These are phyloP conservation scores for Monilinia polystroma DNA, from an alignment of 2,329 filamentous ascomycete genomes.

Conservation along the genomic window DNA sequence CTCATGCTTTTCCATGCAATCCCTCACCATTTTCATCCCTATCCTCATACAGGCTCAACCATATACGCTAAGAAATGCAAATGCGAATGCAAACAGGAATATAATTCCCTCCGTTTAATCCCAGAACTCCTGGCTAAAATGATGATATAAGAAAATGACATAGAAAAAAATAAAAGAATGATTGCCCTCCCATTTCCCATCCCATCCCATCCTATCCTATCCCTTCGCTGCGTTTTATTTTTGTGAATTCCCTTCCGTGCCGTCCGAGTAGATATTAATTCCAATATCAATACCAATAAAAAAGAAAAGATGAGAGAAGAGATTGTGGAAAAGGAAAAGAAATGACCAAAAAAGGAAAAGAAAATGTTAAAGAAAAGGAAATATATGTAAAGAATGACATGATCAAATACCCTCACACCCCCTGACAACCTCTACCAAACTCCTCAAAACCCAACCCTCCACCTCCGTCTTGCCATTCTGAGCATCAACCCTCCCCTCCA, in stretches of 20 bases:
- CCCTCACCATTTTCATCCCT: neutral
- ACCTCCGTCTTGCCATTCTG: conserved; percentile 14
- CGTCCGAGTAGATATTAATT: too few species aligned
- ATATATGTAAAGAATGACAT: too few species aligned
- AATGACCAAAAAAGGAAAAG: neutral
- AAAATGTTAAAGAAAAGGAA: neutral
- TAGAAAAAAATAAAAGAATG: too few species aligned
- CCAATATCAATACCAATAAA: too few species aligned
- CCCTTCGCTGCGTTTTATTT: too few species aligned
- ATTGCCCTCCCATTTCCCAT: too few species aligned
- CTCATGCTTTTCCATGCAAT: neutral
- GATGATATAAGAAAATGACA: too few species aligned
- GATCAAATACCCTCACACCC: conserved; percentile 22
- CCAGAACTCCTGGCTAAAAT: too few species aligned
- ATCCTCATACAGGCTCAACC: neutral
- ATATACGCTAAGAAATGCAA: neutral
- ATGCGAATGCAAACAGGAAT: neutral
- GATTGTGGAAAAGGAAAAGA: neutral
- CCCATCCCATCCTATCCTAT: too few species aligned
- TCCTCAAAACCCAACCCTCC: conserved; percentile 22
- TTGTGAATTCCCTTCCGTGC: too few species aligned
- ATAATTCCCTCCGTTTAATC: too few species aligned
- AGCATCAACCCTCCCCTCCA: conserved; percentile 20
- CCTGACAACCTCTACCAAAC: conserved; percentile 27
- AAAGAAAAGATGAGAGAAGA: too few species aligned